These are phyloP conservation scores for cucumber (Cucumis sativus) DNA, from an alignment of 306 rosid genomes.

Conservation along the genomic window DNA sequence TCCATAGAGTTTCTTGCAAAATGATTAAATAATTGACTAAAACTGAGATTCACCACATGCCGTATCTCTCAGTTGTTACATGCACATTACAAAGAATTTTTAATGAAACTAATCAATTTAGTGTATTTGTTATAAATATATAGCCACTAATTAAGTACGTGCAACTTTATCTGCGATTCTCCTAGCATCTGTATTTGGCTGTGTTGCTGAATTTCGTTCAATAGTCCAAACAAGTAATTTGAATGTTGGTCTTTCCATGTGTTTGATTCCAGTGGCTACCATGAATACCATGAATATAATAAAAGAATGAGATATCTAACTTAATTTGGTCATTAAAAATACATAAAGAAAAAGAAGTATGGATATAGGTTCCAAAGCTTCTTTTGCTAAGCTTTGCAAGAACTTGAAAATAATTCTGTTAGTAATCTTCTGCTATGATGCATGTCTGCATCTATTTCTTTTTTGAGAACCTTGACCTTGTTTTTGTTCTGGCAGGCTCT, in stretches of 20 bases:
- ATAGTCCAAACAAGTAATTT: neutral
- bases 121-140: neutral
- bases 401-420: neutral
- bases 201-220: neutral
- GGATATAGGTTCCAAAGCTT: neutral
- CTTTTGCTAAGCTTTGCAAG: neutral
- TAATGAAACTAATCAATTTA: neutral
- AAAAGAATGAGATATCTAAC: neutral
- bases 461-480: neutral
- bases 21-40: neutral
- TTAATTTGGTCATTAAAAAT: neutral
- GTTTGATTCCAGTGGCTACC: neutral
- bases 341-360: neutral
- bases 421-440: neutral
- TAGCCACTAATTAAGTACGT: neutral
- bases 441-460: neutral
- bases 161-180: neutral
- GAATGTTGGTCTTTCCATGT: neutral
- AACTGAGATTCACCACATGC: neutral
- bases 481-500: conserved; percentile 40
- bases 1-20: neutral
- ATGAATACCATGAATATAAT: neutral
- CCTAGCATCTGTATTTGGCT: neutral
- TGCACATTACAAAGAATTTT: neutral
- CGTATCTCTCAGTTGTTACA: neutral